Conservation (phyloP, 352 stramenopile species). For the Thalassiosira allenii region DNA sequence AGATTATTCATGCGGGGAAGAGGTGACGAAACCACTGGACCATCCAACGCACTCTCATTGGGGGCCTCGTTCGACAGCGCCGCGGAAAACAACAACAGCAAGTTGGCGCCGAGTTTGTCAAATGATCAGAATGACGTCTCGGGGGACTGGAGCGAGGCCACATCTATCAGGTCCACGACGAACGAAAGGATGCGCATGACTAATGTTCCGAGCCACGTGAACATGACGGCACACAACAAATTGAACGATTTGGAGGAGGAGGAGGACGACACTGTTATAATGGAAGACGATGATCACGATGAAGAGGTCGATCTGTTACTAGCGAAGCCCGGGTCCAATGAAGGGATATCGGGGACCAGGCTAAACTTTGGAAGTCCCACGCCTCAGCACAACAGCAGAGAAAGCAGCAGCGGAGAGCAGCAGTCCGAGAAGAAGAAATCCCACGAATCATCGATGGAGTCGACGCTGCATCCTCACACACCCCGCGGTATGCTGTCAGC, state of each 20-base stretch:
- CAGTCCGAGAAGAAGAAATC: no score
- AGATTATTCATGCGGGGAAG: no score
- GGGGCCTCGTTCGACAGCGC: no score
- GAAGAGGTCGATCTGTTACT: conserved; percentile 15
- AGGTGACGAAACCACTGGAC: no score
- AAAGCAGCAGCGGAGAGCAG: not conserved
- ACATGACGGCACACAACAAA: conserved; percentile 13
- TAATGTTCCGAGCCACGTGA: conserved; percentile 23
- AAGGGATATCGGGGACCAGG: conserved; percentile 46
- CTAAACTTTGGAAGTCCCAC: no score
- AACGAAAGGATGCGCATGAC: conserved; percentile 45
- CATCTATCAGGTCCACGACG: conserved; percentile 56
- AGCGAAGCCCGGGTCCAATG: not conserved
- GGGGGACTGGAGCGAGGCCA: conserved; percentile 56
- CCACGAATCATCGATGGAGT: no score
- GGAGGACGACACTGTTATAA: conserved; percentile 9
- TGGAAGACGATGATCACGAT: conserved; percentile 4
- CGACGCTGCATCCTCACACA: no score
- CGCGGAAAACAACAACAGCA: no score
- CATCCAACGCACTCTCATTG: no score
- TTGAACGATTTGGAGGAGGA: conserved; percentile 34
- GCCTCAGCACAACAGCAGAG: conserved; percentile 35
- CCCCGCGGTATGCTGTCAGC: no score
- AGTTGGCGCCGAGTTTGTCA: no score
- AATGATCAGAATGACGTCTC: conserved; percentile 51